These are phyloP conservation scores for Raphidocelis subcapitata DNA, from an alignment of 139 green algal genomes.

Conservation along the genomic window DNA sequence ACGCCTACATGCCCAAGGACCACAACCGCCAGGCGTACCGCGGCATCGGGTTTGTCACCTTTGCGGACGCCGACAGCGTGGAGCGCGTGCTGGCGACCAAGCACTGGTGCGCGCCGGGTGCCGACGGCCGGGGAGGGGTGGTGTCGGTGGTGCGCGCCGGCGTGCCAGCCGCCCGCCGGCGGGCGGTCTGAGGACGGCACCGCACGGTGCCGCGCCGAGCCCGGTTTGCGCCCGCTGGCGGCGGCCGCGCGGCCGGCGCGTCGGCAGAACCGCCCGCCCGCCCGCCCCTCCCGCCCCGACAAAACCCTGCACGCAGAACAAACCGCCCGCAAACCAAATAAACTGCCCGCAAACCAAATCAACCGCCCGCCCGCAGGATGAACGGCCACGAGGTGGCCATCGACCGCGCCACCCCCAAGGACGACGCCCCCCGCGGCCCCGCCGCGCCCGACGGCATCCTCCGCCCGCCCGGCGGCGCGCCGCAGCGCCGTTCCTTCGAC, in stretches of 20 bases:
- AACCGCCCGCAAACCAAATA: too few relatives aligned
- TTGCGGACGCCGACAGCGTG: slow-evolving; percentile 64
- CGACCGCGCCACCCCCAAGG: slow-evolving; percentile 86
- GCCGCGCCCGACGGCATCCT: slow-evolving; percentile 32
- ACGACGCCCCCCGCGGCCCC: slow-evolving; percentile 10
- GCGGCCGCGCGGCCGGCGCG: too few relatives aligned
- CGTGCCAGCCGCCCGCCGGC: too few relatives aligned
- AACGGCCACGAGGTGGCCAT: slow-evolving; percentile 86
- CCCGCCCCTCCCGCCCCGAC: too few relatives aligned
- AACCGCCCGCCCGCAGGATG: slow-evolving; percentile 33
- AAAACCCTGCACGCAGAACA: too few relatives aligned
- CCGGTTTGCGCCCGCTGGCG: too few relatives aligned
- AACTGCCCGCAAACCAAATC: too few relatives aligned
- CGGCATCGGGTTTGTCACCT: slow-evolving; percentile 91
- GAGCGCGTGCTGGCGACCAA: slow-evolving; percentile 68
- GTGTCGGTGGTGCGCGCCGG: too few relatives aligned
- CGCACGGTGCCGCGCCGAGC: too few relatives aligned
- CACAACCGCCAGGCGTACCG: slow-evolving; percentile 72
- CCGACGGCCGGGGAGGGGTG: too few relatives aligned
- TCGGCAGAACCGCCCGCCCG: too few relatives aligned
- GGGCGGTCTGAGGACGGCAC: too few relatives aligned
- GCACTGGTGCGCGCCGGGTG: slow-evolving; percentile 58
- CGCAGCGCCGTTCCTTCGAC: slow-evolving; percentile 53
- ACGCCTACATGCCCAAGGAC: slow-evolving; percentile 91
- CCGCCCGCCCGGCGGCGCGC: slow-evolving; percentile 1